Base-by-base conservation (phyloP, 1,284 basidiomycete genomes). In the Apiotrichum domesticum region DNA sequence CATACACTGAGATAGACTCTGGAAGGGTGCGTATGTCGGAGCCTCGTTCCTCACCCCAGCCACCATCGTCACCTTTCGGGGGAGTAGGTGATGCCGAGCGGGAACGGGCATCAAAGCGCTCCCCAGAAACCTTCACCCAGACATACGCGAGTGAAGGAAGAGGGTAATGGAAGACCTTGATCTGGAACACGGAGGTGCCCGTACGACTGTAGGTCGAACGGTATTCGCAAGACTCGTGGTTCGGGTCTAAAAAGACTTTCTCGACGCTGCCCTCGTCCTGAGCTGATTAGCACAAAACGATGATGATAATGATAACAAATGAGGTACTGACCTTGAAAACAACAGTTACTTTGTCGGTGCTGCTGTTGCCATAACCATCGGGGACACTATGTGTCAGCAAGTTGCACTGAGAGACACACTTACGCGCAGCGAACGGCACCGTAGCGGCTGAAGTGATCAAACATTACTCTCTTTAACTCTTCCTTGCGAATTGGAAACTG, bases 371-470 rank as follows among this genome's bases (percentile, higher is more conserved):
- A 1, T 11, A 3, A n/a, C 6, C 6, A 9, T 32, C 34, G n/a
- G 41, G 41, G 10, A 42, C 11, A 9, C 35, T 41, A 6, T 3
- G 11, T 29, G 48, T 50, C 37, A 50, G 37, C 41, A n/a, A 14
- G 8, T n/a, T 3, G 32, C 7, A 14, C 2, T 10, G 4, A 6
- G 3, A 5, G 4, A 4, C 3, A 2, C 4, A 65, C 68, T 63
- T 35, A 72, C 63, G 62, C 59, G 29, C 56, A 51, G 11, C 64
- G 55, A 6, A 74, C 37, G 0, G 35, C 14, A 2, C 72, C 70
- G 21, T 65, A 74, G 33, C 51, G 52, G 1, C 61, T 47, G 54
- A 72, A 74, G 49, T 74, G 70, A 5, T 66, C 52, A 0, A 9
- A 33, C 49, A 71, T 54, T 3, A 57, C 41, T 2, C 15, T 43